phyloP scores from a whole-genome alignment of 352 stramenopile species.

The Phytopythium boreale region DNA sequence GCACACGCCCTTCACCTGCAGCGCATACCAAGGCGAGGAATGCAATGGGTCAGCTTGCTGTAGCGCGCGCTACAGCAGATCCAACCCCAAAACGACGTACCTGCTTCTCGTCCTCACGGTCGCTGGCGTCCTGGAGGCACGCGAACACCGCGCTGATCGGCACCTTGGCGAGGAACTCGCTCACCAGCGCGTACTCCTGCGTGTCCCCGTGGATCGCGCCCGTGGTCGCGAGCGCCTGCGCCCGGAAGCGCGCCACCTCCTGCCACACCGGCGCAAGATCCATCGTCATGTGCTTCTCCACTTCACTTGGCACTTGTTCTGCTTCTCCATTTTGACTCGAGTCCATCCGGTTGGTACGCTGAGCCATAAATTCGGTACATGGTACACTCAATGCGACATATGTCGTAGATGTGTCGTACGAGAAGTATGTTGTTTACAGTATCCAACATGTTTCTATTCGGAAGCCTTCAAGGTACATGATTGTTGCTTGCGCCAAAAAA shows the following conservation, averaged over 20 bases:
- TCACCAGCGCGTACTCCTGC: constrained; percentile 52
- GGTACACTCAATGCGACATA: no score
- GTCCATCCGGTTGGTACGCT: no score
- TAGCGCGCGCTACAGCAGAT: background rate
- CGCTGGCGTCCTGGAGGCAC: constrained; percentile 77
- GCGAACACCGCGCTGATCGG: constrained; percentile 63
- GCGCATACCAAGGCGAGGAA: background rate
- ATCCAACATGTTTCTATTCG: no score
- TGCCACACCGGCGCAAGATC: constrained; percentile 43
- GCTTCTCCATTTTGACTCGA: no score
- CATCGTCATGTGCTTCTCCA: constrained; percentile 16
- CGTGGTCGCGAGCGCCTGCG: constrained; percentile 50
- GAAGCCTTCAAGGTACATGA: no score
- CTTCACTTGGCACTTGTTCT: no score
- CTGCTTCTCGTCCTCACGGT: constrained; percentile 54
- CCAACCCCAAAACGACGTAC: constrained; percentile 15
- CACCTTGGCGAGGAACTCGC: constrained; percentile 63
- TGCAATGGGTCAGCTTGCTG: background rate
- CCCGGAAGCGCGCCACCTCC: constrained; percentile 64
- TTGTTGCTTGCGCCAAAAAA: no score
- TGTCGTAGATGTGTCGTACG: no score
- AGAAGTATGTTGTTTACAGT: no score
- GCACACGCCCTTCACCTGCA: constrained; percentile 68
- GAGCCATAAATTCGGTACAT: no score
- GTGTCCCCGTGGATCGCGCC: constrained; percentile 31